phyloP scores from a whole-genome alignment of 108 stramenopile genomes.

The Pinguiococcus pyrenoidosus region DNA sequence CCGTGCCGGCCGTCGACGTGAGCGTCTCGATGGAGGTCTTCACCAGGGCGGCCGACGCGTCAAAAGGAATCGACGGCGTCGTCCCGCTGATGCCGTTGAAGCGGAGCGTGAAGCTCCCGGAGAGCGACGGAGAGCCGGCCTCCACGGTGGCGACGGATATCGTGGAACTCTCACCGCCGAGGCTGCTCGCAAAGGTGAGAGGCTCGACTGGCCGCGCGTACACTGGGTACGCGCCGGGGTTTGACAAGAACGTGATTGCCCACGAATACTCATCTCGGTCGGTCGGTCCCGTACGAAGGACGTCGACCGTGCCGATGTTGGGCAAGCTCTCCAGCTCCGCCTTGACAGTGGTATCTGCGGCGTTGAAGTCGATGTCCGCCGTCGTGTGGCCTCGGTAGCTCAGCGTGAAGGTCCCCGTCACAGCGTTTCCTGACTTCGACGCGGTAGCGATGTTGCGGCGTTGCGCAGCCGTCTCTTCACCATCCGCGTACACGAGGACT shows the following conservation, averaged over 20 bases:
- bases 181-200: background rate
- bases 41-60: constrained; percentile 46
- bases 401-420: constrained; percentile 53
- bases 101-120: too few species aligned
- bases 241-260: constrained; percentile 58
- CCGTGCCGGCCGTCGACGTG: constrained; percentile 47
- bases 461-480: constrained; percentile 13
- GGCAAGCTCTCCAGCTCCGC: constrained; percentile 49
- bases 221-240: constrained; percentile 63
- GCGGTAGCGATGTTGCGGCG: background rate
- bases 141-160: background rate
- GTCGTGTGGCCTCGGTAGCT: constrained; percentile 48
- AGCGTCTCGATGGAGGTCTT: constrained; percentile 46
- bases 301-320: constrained; percentile 56
- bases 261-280: constrained; percentile 55
- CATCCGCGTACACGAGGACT: constrained; percentile 44
- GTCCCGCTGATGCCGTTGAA: background rate
- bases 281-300: constrained; percentile 41
- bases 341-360: constrained; percentile 49
- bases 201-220: too few species aligned
- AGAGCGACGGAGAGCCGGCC: too few species aligned
- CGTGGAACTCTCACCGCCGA: constrained; percentile 1
- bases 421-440: constrained; percentile 46
- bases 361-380: constrained; percentile 54
- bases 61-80: constrained; percentile 36